phyloP scores from a whole-genome alignment of 495 filamentous ascomycete species.

The Melanomma pulvis-pyrius region DNA sequence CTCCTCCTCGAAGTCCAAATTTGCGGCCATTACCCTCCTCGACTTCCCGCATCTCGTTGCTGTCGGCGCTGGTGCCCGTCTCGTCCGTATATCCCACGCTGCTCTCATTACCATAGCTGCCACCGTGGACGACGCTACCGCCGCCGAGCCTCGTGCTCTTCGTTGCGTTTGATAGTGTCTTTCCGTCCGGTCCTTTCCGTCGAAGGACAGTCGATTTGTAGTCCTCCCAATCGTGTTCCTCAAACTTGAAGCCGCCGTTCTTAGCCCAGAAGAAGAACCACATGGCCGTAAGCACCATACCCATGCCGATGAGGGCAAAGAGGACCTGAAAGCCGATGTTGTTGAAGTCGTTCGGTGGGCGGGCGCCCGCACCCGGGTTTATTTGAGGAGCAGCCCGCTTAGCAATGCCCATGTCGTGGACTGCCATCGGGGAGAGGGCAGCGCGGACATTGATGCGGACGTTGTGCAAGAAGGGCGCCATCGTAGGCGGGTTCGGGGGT shows the following conservation, averaged over 20 bases:
- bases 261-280: constrained; percentile 99
- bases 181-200: constrained; percentile 85
- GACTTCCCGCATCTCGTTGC: constrained; percentile 33
- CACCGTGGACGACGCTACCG: constrained; percentile 64
- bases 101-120: constrained; percentile 33
- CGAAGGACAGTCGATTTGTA: constrained; percentile 97
- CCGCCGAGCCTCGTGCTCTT: constrained; percentile 79
- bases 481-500: neutral
- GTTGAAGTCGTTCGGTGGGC: constrained; percentile 72
- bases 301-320: constrained; percentile 80
- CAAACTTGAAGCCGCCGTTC: constrained; percentile 90
- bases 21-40: constrained; percentile 21
- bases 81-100: constrained; percentile 54
- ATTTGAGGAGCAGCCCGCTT: constrained; percentile 26
- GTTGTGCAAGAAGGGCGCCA: neutral
- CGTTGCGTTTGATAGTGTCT: constrained; percentile 76
- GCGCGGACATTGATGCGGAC: constrained; percentile 13
- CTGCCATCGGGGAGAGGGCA: constrained; percentile 28
- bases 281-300: constrained; percentile 72
- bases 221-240: constrained; percentile 88
- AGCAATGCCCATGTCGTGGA: constrained; percentile 26
- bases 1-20: constrained; percentile 35
- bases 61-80: constrained; percentile 32
- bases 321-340: constrained; percentile 80
- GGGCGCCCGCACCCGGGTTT: constrained; percentile 55